These are phyloP conservation scores for Dendrobium nobile DNA, from an alignment of 106 monocot genomes.

Conservation along the genomic window DNA sequence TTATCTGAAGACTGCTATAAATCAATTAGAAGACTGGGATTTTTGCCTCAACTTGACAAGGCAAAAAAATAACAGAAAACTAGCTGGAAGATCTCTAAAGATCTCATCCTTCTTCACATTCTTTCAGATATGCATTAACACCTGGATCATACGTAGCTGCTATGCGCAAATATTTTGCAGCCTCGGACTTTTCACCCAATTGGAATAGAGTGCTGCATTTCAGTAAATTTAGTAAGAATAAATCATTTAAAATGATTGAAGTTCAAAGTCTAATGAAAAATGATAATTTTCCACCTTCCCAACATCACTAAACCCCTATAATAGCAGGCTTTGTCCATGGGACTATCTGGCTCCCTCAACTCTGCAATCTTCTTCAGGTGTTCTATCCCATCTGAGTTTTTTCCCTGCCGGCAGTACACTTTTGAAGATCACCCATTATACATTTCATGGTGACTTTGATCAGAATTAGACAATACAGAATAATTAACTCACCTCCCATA, in stretches of 20 bases:
- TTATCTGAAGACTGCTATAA: too few species aligned
- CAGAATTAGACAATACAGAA: neutral
- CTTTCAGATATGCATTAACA: conserved; percentile 48
- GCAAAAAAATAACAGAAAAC: too few species aligned
- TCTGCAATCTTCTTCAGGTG: conserved; percentile 69
- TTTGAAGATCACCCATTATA: neutral
- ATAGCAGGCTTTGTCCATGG: conserved; percentile 65
- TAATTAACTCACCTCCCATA: conserved; percentile 43
- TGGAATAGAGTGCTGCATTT: conserved; percentile 46
- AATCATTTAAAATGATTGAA: neutral
- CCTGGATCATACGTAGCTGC: conserved; percentile 80
- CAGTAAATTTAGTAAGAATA: neutral
- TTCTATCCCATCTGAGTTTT: conserved; percentile 48
- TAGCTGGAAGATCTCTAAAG: neutral
- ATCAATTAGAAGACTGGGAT: too few species aligned
- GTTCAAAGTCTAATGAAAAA: neutral
- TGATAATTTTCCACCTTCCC: conserved; percentile 47
- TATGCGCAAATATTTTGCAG: conserved; percentile 53
- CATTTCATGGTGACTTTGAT: neutral
- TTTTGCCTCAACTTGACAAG: too few species aligned
- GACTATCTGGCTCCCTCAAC: conserved; percentile 65
- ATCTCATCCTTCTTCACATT: conserved; percentile 57
- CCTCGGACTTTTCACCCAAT: conserved; percentile 58
- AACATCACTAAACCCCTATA: conserved; percentile 60
- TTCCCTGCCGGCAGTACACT: conserved; percentile 33